Evolutionary conservation across 805 yeast genomes (phyloP), one percentile per base, ranked within the genome.

Genomic region (Yarrowia keelungensis): DNA sequence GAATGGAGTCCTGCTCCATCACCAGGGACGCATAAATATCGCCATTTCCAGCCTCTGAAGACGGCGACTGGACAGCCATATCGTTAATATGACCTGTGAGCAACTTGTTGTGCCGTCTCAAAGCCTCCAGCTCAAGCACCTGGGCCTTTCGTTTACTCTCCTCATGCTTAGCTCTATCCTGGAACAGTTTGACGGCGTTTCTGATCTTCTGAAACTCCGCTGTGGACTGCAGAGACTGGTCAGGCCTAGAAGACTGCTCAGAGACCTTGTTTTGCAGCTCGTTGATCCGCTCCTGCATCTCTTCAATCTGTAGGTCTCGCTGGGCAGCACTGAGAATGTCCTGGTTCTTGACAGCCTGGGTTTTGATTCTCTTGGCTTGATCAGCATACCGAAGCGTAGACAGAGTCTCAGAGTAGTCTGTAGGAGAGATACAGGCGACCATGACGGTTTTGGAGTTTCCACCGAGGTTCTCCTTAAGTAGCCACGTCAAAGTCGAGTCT

Each of bases 381-480:
- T 86, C 88, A 0, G 97, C 96, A 75, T 91, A 91, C 70, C 92
- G 81, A 69, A 91, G 78, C 0, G 97, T 91, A 49, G 90, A 89
- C 72, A 87, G 76, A 0, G 92, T 87, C 73, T 91, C 97, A 22
- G 90, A 93, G 76, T 86, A 88, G 73, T 89, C 94, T 16, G 86
- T 81, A 0, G 97, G 96, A 0, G 96, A 87, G 0, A 92, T 82
- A 75, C 96, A 91, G 22, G 95, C 95, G n/a, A 92, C 84, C 89
- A 92, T 86, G 1, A 89, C 88, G 0, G 97, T 92, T 74, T 89
- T 90, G n/a, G 95, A 88, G 74, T 90, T 89, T 0, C 97, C 97
- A 1, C 95, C 92, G 45, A 91, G 79, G 70, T 86, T 87, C 72
- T 90, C 94, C 74, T 87, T 88, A 71, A 91, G 79, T 2, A 91